A percentile compares a stretch with the other conserved stretches of the same genome.
These are phyloP conservation scores for Termitomyces sp. DNA, from an alignment of 768 basidiomycete species.

Conservation along the genomic window DNA sequence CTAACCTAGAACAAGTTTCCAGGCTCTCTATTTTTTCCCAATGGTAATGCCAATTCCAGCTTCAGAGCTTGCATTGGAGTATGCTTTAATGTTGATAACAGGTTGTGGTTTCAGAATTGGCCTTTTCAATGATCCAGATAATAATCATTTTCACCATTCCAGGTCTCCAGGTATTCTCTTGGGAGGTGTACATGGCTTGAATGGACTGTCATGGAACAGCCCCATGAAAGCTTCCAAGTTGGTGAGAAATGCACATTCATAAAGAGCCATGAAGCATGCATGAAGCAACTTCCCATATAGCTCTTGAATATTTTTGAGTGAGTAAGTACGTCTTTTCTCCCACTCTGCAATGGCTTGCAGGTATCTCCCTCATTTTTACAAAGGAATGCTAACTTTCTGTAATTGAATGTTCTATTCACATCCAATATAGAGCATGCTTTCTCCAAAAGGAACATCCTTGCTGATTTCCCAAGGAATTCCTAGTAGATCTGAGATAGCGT, in stretches of 20 bases:
- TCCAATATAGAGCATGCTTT: too few relatives aligned
- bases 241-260: neutral
- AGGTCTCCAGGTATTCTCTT: slow-evolving; percentile 19
- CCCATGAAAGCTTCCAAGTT: slow-evolving; percentile 31
- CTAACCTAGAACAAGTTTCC: too few relatives aligned
- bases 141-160: slow-evolving; percentile 27
- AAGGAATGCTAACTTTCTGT: too few relatives aligned
- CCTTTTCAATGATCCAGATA: slow-evolving; percentile 10
- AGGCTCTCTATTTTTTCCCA: too few relatives aligned
- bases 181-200: slow-evolving; percentile 21
- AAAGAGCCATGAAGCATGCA: neutral
- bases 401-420: too few relatives aligned
- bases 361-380: too few relatives aligned
- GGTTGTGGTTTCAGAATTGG: slow-evolving; percentile 23
- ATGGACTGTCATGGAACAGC: slow-evolving; percentile 22
- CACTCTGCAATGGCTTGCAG: neutral
- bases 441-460: neutral
- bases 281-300: neutral
- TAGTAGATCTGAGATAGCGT: neutral
- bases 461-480: neutral
- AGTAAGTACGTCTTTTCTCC: neutral
- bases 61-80: slow-evolving; percentile 36
- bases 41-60: too few relatives aligned
- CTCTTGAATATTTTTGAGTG: neutral
- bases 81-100: slow-evolving; percentile 26